Evolutionary conservation across 139 green algal species (phyloP), one percentile per base, ranked within the genome.

Genomic region (Chlorella sp.): DNA sequence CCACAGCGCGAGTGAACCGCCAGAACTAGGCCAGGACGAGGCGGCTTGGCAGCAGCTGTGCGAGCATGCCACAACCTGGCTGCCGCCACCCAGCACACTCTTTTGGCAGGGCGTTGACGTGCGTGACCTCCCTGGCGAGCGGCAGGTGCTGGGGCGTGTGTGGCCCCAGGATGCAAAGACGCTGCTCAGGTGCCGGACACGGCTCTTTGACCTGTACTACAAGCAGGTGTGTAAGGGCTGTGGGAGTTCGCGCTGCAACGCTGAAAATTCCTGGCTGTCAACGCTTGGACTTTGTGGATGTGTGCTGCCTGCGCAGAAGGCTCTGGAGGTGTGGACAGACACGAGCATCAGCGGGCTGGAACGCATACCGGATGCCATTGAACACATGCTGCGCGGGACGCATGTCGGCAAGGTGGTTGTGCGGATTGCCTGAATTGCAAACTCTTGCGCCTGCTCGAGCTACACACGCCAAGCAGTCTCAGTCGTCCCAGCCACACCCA

Each of bases 361-460:
- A 26, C 20, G 22, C 4, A 80, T 92, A 26, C 31, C 77, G 5
- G 83, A 86, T 55, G 90, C 90, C 0, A 82, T 93, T 27, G 87
- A 94, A 1, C 80, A 83, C 55, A 85, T 95, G 81, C 84, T 94
- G 49, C 62, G 70, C 17, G 91, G 91, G 2, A 33, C 70, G 1
- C 88, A 88, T 35, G 50, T 91, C 60, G 91, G 91, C 66, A 96
- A 96, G 74, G 86, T 95, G 22, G 77, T 89, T 1, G 68, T 83
- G 42, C n/a, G n/a, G n/a, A n/a, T n/a, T n/a, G n/a, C n/a, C n/a
- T n/a, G n/a, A n/a, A n/a, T n/a, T n/a, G n/a, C n/a, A n/a, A n/a
- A n/a, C n/a, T n/a, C n/a, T n/a, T n/a, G n/a, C n/a, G n/a, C n/a
- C n/a, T n/a, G n/a, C n/a, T n/a, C n/a, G n/a, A n/a, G n/a, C n/a